These are phyloP conservation scores for Pythium brachiatum DNA, from an alignment of 352 stramenopile species.

Conservation along the genomic window DNA sequence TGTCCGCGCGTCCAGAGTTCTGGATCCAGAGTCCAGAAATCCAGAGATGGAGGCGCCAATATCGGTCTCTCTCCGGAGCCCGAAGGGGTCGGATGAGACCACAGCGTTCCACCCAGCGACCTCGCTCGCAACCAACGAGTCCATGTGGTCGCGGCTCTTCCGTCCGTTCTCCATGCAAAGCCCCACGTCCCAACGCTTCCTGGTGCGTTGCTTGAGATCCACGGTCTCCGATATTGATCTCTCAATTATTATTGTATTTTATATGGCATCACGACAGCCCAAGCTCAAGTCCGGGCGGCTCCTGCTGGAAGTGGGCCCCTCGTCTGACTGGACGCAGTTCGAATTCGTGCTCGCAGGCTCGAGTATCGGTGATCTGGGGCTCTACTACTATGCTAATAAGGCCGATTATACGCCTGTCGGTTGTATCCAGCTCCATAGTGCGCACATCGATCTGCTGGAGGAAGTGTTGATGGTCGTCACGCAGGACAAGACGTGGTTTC, in stretches of 20 bases:
- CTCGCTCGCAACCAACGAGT: slow-evolving; percentile 13
- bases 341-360: slow-evolving; percentile 63
- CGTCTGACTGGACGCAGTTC: slow-evolving; percentile 57
- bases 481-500: slow-evolving; percentile 77
- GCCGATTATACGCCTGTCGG: slow-evolving; percentile 36
- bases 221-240: slow-evolving; percentile 6
- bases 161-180: slow-evolving; percentile 39
- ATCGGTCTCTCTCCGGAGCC: neutral
- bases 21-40: slow-evolving; percentile 5
- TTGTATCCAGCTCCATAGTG: slow-evolving; percentile 58
- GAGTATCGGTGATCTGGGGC: slow-evolving; percentile 45
- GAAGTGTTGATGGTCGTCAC: slow-evolving; percentile 79
- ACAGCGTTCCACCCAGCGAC: slow-evolving; percentile 20
- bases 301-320: slow-evolving; percentile 52
- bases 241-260: neutral
- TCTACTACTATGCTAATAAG: slow-evolving; percentile 67
- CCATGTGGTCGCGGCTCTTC: slow-evolving; percentile 53
- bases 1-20: neutral
- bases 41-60: neutral
- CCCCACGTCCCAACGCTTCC: slow-evolving; percentile 34
- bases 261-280: slow-evolving; percentile 28
- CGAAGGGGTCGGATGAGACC: slow-evolving; percentile 4
- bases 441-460: slow-evolving; percentile 68
- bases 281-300: slow-evolving; percentile 60
- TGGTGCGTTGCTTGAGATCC: slow-evolving; percentile 28